Percentiles rank a stretch among this genome's conserved stretches.
These are phyloP conservation scores for Monilinia aucupariae DNA, from an alignment of 2,329 filamentous ascomycete species.

Conservation along the genomic window DNA sequence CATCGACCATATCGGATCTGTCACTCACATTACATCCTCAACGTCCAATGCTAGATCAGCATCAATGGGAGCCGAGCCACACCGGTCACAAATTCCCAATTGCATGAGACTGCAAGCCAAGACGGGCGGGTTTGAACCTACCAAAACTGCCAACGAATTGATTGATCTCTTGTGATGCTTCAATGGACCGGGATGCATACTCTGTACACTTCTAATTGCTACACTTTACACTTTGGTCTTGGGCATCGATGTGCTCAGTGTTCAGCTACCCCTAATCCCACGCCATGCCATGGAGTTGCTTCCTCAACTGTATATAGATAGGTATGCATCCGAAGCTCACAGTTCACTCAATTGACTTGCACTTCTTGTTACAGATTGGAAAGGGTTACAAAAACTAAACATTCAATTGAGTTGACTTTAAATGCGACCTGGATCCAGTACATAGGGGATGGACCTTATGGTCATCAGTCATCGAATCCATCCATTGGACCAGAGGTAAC, in stretches of 20 bases:
- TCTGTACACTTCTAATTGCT: neutral
- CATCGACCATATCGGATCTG: neutral
- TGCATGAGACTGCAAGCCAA: neutral
- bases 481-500: no score
- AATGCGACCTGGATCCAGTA: neutral
- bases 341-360: neutral
- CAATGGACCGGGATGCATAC: constrained; percentile 8
- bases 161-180: neutral
- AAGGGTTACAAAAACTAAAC: neutral
- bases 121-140: constrained; percentile 6
- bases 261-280: no score
- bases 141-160: constrained; percentile 4
- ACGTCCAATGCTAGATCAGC: neutral
- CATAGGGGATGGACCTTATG: neutral
- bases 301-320: no score
- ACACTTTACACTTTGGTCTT: neutral
- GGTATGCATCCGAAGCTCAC: neutral
- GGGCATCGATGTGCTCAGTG: constrained; percentile 11
- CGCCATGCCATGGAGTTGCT: neutral
- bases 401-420: neutral
- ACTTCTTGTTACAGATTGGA: neutral
- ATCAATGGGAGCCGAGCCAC: no score
- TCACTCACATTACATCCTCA: neutral
- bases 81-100: no score
- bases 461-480: neutral